phyloP scores from a whole-genome alignment of 2,329 filamentous ascomycete genomes.

The Sclerotinia glacialis region DNA sequence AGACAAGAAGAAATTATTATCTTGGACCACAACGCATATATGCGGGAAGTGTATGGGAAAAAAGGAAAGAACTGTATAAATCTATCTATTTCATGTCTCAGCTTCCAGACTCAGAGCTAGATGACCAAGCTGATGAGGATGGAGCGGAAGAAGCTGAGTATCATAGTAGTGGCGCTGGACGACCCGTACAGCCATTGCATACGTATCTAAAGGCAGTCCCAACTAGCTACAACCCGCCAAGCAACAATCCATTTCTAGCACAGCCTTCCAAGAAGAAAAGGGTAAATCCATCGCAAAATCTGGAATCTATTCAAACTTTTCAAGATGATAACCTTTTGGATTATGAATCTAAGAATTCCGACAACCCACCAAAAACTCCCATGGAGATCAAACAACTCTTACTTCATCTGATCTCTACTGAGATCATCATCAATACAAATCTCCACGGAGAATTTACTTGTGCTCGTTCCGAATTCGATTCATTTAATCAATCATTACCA shows the following conservation, averaged over 20 bases:
- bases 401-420: conserved; percentile 54
- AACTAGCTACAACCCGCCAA: too few relatives aligned
- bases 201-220: not conserved
- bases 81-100: conserved; percentile 37
- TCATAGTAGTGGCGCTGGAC: not conserved
- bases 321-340: conserved; percentile 1
- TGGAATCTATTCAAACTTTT: too few relatives aligned
- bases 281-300: too few relatives aligned
- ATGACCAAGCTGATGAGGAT: conserved; percentile 24
- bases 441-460: conserved; percentile 53
- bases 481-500: conserved; percentile 56
- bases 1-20: conserved; percentile 33
- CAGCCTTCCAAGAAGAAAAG: not conserved
- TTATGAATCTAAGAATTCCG: conserved; percentile 24
- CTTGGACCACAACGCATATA: conserved; percentile 26
- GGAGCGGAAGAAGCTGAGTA: conserved; percentile 34
- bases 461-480: conserved; percentile 56
- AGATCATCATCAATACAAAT: conserved; percentile 51
- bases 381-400: conserved; percentile 55
- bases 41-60: conserved; percentile 30
- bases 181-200: not conserved
- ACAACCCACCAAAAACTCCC: conserved; percentile 34
- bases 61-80: conserved; percentile 33
- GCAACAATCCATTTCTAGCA: not conserved
- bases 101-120: conserved; percentile 29